Conservation (phyloP, 768 basidiomycete genomes). For the Botryobasidium botryosum region DNA sequence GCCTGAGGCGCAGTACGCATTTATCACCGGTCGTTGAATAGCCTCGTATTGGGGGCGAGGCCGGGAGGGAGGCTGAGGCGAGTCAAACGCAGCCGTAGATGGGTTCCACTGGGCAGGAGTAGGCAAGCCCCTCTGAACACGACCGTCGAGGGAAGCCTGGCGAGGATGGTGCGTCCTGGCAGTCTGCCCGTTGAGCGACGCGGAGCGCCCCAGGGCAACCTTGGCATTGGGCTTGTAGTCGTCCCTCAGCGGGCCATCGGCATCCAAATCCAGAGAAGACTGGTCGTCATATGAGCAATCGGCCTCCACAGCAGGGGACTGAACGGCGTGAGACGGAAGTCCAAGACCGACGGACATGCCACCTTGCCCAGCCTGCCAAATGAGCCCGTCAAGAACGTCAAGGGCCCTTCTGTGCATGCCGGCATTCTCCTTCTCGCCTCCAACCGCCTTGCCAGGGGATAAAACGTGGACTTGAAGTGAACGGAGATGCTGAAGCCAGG, state of each 20-base stretch:
- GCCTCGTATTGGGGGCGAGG: slow-evolving; percentile 2
- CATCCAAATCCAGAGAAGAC: not conserved
- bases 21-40: slow-evolving; percentile 1
- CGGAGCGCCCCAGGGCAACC: not conserved
- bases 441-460: not conserved
- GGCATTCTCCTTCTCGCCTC: not conserved
- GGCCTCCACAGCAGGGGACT: not conserved
- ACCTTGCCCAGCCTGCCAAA: not conserved
- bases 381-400: slow-evolving; percentile 1
- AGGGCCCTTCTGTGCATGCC: not conserved
- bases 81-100: not conserved
- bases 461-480: not conserved
- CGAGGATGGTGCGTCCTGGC: not conserved
- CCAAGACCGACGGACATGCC: not conserved
- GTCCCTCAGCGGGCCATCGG: not conserved
- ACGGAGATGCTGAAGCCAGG: not conserved
- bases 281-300: not conserved
- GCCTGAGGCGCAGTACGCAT: too few relatives aligned
- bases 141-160: not conserved
- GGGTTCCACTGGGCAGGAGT: slow-evolving; percentile 1
- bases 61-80: not conserved
- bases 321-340: not conserved
- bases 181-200: not conserved
- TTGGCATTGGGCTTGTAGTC: not conserved
- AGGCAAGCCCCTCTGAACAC: not conserved